Percentiles rank a stretch among this genome's conserved stretches.
These are phyloP conservation scores for Mycena vulgaris DNA, from an alignment of 768 basidiomycete genomes.

Conservation along the genomic window DNA sequence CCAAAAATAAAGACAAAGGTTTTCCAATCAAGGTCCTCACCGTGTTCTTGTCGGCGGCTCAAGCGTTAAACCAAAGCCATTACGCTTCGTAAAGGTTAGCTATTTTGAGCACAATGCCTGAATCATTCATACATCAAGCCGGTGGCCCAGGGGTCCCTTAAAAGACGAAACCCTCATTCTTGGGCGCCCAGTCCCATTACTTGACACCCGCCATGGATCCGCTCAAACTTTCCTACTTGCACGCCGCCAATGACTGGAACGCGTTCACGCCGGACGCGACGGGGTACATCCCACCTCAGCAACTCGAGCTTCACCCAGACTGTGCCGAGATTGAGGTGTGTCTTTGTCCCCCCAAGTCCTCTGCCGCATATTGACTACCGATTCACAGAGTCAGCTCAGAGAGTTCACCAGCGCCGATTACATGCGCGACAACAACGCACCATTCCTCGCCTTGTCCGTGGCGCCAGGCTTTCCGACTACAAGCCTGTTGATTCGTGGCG, in stretches of 20 bases:
- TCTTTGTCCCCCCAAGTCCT: not conserved
- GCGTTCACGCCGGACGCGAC: not conserved
- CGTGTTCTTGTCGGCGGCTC: too few relatives aligned
- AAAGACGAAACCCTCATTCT: too few relatives aligned
- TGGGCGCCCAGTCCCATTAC: too few relatives aligned
- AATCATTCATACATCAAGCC: too few relatives aligned
- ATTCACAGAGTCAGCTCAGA: conserved; percentile 1
- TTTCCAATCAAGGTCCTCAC: too few relatives aligned
- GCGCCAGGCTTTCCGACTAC: not conserved
- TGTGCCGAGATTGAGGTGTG: conserved; percentile 6
- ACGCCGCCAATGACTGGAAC: conserved; percentile 1
- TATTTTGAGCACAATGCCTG: too few relatives aligned
- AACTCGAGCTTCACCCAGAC: not conserved
- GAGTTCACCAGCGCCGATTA: not conserved
- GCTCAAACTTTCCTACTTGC: conserved; percentile 12
- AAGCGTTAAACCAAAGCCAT: too few relatives aligned
- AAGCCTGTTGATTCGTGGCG: not conserved
- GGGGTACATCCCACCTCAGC: not conserved
- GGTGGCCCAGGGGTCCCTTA: too few relatives aligned
- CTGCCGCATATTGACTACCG: not conserved
- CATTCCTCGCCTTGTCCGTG: conserved; percentile 1
- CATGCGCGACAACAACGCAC: conserved; percentile 17
- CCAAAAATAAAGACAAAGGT: too few relatives aligned
- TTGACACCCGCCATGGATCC: conserved; percentile 15
- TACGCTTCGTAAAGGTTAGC: too few relatives aligned